Percentiles rank a stretch among this genome's conserved stretches.
Evolutionary conservation across 2,329 filamentous ascomycete species (phyloP).

Genomic region (Stemphylium beticola): DNA sequence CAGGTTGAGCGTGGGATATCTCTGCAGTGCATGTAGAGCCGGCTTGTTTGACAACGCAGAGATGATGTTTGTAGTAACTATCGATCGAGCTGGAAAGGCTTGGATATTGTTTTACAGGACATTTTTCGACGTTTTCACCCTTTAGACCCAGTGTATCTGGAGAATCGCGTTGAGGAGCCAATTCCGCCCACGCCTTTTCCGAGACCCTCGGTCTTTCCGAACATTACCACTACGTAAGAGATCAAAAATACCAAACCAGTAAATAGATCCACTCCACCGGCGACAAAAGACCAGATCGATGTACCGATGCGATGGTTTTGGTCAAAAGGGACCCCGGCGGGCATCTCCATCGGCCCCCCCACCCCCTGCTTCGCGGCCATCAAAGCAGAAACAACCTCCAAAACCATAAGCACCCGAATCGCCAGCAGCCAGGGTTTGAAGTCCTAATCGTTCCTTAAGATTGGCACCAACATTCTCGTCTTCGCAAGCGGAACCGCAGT

Average conservation of each 20-base stretch:
- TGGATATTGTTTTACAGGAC: neutral
- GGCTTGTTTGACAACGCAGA: neutral
- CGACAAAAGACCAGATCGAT: neutral
- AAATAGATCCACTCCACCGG: neutral
- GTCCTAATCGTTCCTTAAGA: neutral
- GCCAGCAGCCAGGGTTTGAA: neutral
- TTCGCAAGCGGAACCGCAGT: no score
- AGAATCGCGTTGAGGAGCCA: no score
- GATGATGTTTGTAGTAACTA: neutral
- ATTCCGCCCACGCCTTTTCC: neutral
- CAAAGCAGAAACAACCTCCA: neutral
- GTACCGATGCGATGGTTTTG: neutral
- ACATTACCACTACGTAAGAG: neutral
- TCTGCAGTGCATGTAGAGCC: slow-evolving; percentile 4
- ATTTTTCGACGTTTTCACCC: neutral
- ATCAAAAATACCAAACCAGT: neutral
- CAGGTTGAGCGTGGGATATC: slow-evolving; percentile 20
- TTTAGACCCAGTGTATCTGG: no score
- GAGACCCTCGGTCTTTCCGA: neutral
- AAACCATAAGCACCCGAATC: neutral
- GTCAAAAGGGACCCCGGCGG: neutral
- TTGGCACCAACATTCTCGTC: no score
- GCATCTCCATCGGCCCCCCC: neutral
- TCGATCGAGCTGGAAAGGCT: neutral
- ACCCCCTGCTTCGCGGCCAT: neutral